A percentile compares a stretch with the other conserved stretches of the same genome.
Evolutionary conservation across 108 stramenopile species (phyloP).

Genomic region (Poteriospumella lacustris): DNA sequence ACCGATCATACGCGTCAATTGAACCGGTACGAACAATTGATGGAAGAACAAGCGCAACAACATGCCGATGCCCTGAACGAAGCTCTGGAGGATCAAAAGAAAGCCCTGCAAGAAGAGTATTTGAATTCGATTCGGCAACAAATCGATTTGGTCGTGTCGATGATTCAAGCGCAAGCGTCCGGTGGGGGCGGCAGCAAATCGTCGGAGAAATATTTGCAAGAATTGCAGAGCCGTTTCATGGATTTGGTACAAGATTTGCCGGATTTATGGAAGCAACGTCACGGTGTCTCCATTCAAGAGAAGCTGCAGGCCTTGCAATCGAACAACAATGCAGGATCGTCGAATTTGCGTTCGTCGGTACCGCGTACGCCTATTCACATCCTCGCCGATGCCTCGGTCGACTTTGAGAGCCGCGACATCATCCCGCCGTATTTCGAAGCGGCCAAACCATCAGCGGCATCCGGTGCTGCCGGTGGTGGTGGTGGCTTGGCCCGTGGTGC

Average conservation of each 20-base stretch:
- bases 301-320: background rate
- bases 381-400: background rate
- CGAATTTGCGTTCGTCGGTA: background rate
- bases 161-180: background rate
- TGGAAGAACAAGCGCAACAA: background rate
- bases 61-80: background rate
- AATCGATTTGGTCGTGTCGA: background rate
- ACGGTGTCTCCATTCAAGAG: background rate
- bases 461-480: background rate
- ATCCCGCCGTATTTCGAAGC: background rate
- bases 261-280: conserved; percentile 1
- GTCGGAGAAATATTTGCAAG: background rate
- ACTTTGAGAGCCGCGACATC: background rate
- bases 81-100: background rate
- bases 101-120: background rate
- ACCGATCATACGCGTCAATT: background rate
- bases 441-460: background rate
- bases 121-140: conserved; percentile 1
- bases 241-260: conserved; percentile 13
- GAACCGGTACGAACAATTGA: background rate
- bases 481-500: background rate
- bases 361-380: conserved; percentile 13
- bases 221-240: background rate
- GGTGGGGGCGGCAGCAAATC: background rate
- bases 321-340: background rate